Base-by-base conservation (phyloP, 306 rosid genomes). In the Nissolia schottii region DNA sequence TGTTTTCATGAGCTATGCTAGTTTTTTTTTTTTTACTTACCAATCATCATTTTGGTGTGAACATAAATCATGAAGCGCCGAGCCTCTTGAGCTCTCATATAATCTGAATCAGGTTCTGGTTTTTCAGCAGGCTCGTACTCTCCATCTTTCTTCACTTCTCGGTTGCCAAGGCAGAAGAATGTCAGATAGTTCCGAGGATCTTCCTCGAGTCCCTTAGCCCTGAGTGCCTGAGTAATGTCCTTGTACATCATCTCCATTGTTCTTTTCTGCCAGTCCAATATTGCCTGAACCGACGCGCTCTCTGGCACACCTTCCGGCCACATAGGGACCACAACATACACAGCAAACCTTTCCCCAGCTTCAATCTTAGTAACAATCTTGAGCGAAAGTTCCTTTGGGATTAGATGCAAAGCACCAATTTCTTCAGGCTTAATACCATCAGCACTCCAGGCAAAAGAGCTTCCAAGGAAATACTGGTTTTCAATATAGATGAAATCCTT, bases 261-360 rank as follows among this genome's bases (percentile, higher is more conserved):
- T 46, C 93, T 88, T 81, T 38, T 88, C 71, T 88, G 93, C 93
- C 93, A 88, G 51, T 88, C 93, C 75, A 88, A 78, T 86, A 88
- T 88, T 9, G 93, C 93, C 79, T 86, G 93, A 75, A 86, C 93
- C 0, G 93, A 88, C 73, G 87, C 87, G 73, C 89, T 85, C 77
- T 88, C 93, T 0, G 94, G 94, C 24, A 86, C 54, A 53, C 94
- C 94, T 62, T 88, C 94, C 19, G 94, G 94, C 94, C 89, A 86
- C 94, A 88, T 88, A 11, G 94, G 94, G 45, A 88, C 77, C 57
- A 88, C 89, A 16, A 88, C 78, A 70, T 88, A 88, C 20, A 88
- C 91, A 0, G 85, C 61, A 46, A 88, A 88, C 76, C 84, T 86
- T 69, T 88, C 94, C 53, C 88, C 94, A 12, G 90, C 91, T 84